Evolutionary conservation across 345 rosid genomes (phyloP).

Genomic region (Lumnitzera littorea): DNA sequence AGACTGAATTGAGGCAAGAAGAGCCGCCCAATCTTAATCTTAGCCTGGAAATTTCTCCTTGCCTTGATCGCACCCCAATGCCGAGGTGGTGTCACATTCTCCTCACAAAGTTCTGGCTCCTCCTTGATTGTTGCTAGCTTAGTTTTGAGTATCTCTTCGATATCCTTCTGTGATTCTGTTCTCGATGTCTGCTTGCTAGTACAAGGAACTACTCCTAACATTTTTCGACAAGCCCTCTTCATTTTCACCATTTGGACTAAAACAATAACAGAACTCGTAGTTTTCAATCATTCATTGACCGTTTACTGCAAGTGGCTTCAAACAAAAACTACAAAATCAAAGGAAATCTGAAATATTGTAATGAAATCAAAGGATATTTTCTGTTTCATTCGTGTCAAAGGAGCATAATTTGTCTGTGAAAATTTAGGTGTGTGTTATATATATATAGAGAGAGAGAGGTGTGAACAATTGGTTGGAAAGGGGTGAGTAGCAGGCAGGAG

Average conservation of each 20-base stretch:
- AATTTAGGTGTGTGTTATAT: too few relatives aligned
- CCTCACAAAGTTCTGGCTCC: slow-evolving; percentile 10
- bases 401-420: too few relatives aligned
- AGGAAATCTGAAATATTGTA: too few relatives aligned
- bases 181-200: slow-evolving; percentile 16
- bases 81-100: slow-evolving; percentile 3
- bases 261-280: too few relatives aligned
- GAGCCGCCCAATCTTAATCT: slow-evolving; percentile 9
- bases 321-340: too few relatives aligned
- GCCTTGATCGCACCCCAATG: slow-evolving; percentile 12
- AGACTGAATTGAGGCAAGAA: slow-evolving; percentile 20
- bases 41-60: slow-evolving; percentile 6
- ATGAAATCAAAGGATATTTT: too few relatives aligned
- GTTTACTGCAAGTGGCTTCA: too few relatives aligned
- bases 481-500: too few relatives aligned
- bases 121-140: slow-evolving; percentile 31
- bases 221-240: slow-evolving; percentile 19
- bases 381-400: too few relatives aligned
- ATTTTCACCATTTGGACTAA: not conserved
- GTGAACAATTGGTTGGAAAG: too few relatives aligned
- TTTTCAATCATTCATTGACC: too few relatives aligned
- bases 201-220: slow-evolving; percentile 31
- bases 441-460: too few relatives aligned
- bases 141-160: slow-evolving; percentile 25
- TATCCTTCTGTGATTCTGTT: slow-evolving; percentile 23